Evolutionary conservation across 495 filamentous ascomycete genomes (phyloP).

Genomic region (Aspergillus cavernicola): DNA sequence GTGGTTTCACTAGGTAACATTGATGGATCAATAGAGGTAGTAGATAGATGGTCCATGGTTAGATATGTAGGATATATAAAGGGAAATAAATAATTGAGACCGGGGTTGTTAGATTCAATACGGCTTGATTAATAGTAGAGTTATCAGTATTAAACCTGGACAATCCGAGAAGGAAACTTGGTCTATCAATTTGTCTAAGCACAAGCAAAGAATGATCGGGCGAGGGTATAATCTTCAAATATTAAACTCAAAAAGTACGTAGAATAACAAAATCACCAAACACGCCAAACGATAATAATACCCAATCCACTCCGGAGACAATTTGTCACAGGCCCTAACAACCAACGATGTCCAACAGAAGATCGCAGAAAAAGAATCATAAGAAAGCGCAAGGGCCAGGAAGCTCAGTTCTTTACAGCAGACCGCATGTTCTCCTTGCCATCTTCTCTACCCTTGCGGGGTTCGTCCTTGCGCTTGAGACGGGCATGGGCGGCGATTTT

Average conservation of each 20-base stretch:
- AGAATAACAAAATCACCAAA: no score
- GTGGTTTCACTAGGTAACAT: no score
- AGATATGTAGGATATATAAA: not conserved
- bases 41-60: not conserved
- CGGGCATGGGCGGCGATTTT: slow-evolving; percentile 60
- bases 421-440: slow-evolving; percentile 32
- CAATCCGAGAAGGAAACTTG: not conserved
- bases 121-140: no score
- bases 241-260: no score
- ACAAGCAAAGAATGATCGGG: not conserved
- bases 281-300: no score
- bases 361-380: not conserved
- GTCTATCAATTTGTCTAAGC: not conserved
- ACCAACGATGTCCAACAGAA: not conserved
- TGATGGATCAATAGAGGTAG: not conserved
- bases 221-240: no score
- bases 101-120: no score
- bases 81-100: not conserved
- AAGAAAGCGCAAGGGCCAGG: not conserved
- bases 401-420: slow-evolving; percentile 1
- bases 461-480: slow-evolving; percentile 50
- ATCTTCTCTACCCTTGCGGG: slow-evolving; percentile 25
- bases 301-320: no score
- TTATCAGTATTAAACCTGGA: no score
- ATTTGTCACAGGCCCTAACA: no score